A percentile compares a stretch with the other conserved stretches of the same genome.
phyloP scores from a whole-genome alignment of 2,329 filamentous ascomycete genomes.

The Alternaria ethzedia region DNA sequence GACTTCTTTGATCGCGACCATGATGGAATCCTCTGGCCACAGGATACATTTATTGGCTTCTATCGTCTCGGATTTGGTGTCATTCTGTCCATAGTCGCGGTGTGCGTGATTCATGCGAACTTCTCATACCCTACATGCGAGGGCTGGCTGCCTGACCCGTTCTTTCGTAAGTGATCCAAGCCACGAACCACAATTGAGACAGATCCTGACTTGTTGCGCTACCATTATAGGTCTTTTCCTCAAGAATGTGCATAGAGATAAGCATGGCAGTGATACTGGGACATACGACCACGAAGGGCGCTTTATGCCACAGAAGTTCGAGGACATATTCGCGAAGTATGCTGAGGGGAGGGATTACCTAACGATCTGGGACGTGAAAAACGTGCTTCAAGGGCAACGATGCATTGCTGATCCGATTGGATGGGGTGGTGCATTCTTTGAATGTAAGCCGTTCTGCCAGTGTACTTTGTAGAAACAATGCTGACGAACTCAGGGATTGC shows the following conservation, averaged over 20 bases:
- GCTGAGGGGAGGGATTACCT: slow-evolving; percentile 48
- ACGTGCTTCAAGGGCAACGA: slow-evolving; percentile 51
- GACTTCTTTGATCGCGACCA: slow-evolving; percentile 61
- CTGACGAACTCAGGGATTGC: slow-evolving; percentile 49
- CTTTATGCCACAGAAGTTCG: slow-evolving; percentile 55
- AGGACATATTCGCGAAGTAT: slow-evolving; percentile 58
- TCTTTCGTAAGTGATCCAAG: slow-evolving; percentile 44
- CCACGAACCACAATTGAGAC: too few species aligned
- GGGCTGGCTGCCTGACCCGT: slow-evolving; percentile 53
- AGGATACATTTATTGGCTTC: slow-evolving; percentile 59
- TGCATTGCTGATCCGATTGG: slow-evolving; percentile 53
- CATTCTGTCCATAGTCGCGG: slow-evolving; percentile 52
- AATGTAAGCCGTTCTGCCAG: slow-evolving; percentile 47
- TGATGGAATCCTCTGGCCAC: slow-evolving; percentile 61
- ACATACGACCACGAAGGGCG: slow-evolving; percentile 55
- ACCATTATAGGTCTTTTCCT: slow-evolving; percentile 36
- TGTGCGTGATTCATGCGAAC: slow-evolving; percentile 57
- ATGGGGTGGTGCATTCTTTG: slow-evolving; percentile 53
- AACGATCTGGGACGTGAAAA: slow-evolving; percentile 47
- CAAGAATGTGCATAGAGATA: slow-evolving; percentile 51
- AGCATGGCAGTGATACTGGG: slow-evolving; percentile 53
- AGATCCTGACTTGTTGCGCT: neutral
- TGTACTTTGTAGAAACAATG: neutral
- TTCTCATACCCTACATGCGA: slow-evolving; percentile 58
- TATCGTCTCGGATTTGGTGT: slow-evolving; percentile 54